Percentiles rank a stretch among this genome's conserved stretches.
phyloP scores from a whole-genome alignment of 129 eudicot genomes.

The Flaveria bidentis region DNA sequence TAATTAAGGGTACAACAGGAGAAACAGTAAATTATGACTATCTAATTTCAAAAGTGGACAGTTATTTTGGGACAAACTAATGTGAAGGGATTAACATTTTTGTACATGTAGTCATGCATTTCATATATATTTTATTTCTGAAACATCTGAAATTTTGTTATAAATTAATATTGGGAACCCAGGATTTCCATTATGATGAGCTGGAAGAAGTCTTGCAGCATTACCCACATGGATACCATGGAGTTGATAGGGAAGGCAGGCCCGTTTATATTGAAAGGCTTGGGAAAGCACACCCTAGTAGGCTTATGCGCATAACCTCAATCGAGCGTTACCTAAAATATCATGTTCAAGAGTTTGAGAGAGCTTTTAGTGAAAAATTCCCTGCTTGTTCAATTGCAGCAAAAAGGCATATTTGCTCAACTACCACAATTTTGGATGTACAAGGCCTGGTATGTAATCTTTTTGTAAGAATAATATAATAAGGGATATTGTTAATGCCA shows the following conservation, averaged over 20 bases:
- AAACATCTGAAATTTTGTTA: neutral
- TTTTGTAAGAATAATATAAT: neutral
- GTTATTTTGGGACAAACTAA: neutral
- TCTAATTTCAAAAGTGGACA: neutral
- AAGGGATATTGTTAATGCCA: slow-evolving; percentile 7
- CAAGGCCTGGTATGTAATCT: slow-evolving; percentile 78
- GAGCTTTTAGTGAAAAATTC: slow-evolving; percentile 72
- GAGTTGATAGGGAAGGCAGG: slow-evolving; percentile 89
- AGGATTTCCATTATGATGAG: slow-evolving; percentile 84
- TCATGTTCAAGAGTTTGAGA: slow-evolving; percentile 93
- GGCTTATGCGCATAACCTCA: slow-evolving; percentile 76
- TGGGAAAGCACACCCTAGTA: slow-evolving; percentile 81
- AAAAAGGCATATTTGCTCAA: slow-evolving; percentile 72
- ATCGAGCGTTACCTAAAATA: slow-evolving; percentile 71
- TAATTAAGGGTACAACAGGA: neutral
- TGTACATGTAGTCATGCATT: neutral
- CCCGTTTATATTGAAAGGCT: slow-evolving; percentile 96
- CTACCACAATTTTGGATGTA: slow-evolving; percentile 87
- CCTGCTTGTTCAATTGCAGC: slow-evolving; percentile 97
- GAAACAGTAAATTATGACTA: neutral
- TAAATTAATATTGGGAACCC: slow-evolving; percentile 1
- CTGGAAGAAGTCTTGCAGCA: slow-evolving; percentile 81
- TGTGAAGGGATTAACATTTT: neutral
- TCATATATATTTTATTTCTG: neutral
- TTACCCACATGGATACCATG: slow-evolving; percentile 97